A percentile compares a stretch with the other conserved stretches of the same genome.
These are phyloP conservation scores for Puccinia horiana DNA, from an alignment of 1,284 basidiomycete genomes.

Conservation along the genomic window DNA sequence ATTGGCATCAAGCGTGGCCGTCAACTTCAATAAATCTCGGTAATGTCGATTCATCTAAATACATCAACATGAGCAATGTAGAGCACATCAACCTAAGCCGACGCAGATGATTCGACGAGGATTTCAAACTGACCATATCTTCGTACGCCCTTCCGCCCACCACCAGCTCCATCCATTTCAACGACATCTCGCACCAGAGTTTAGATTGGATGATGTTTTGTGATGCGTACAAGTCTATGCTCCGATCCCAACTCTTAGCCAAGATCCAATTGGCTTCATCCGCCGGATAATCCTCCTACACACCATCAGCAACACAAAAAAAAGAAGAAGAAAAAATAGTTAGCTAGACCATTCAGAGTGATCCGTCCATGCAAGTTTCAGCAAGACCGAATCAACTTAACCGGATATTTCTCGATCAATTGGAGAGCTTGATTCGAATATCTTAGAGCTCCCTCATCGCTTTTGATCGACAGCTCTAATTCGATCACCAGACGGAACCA, in stretches of 20 bases:
- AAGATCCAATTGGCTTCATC: constrained; percentile 49
- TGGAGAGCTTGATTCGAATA: constrained; percentile 30
- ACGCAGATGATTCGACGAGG: neutral
- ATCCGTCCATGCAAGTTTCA: neutral
- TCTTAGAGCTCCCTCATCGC: constrained; percentile 28
- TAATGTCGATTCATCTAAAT: constrained; percentile 48
- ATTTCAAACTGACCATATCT: constrained; percentile 42
- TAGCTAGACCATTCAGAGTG: neutral
- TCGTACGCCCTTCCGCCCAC: constrained; percentile 43
- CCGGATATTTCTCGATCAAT: constrained; percentile 31
- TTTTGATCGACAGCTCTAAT: constrained; percentile 32
- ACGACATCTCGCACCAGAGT: constrained; percentile 44
- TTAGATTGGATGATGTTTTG: constrained; percentile 28
- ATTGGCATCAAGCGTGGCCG: neutral
- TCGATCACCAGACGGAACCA: constrained; percentile 44
- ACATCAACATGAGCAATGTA: neutral
- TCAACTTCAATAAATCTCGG: constrained; percentile 46
- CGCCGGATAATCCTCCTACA: constrained; percentile 38
- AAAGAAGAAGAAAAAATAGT: no score
- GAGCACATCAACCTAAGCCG: neutral
- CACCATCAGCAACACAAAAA: neutral
- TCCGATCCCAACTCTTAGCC: constrained; percentile 48
- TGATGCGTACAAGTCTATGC: constrained; percentile 37
- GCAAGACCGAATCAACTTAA: neutral
- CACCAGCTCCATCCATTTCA: constrained; percentile 46